A percentile compares a stretch with the other conserved stretches of the same genome.
phyloP scores from a whole-genome alignment of 768 basidiomycete genomes.

The Kondoa subrosea region DNA sequence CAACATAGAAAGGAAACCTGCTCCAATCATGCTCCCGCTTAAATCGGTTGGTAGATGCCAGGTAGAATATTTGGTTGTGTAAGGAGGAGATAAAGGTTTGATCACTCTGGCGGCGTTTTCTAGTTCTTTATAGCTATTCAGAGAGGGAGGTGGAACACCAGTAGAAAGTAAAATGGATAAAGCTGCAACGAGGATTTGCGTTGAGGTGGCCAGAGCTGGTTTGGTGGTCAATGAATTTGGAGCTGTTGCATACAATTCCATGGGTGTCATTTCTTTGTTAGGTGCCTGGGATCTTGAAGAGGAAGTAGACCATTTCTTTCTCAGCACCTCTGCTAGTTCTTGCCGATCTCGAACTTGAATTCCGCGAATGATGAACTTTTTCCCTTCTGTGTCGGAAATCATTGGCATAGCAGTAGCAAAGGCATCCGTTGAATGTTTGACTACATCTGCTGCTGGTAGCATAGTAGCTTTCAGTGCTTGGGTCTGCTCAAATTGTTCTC shows the following conservation, averaged over 20 bases:
- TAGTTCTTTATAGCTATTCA: background rate
- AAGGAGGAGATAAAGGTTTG: background rate
- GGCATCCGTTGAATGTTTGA: slow-evolving; percentile 73
- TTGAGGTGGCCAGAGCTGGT: background rate
- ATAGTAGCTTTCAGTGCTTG: slow-evolving; percentile 35
- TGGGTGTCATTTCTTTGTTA: background rate
- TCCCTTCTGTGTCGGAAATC: slow-evolving; percentile 36
- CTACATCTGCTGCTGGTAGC: slow-evolving; percentile 76
- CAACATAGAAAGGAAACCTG: slow-evolving; percentile 16
- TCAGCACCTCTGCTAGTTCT: background rate
- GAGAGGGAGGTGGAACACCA: background rate
- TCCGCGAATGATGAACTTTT: slow-evolving; percentile 73
- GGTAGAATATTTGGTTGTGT: background rate
- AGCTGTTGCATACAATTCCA: background rate
- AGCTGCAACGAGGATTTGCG: background rate
- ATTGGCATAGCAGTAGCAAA: slow-evolving; percentile 76
- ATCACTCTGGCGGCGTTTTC: background rate
- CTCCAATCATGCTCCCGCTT: slow-evolving; percentile 19
- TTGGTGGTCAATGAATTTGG: background rate
- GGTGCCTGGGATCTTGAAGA: background rate
- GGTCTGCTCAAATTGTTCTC: slow-evolving; percentile 55
- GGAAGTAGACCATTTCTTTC: background rate
- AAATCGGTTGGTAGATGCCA: slow-evolving; percentile 1
- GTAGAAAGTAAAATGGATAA: background rate
- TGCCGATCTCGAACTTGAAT: slow-evolving; percentile 44